Conservation (phyloP, 345 rosid species). For the Murraya paniculata region DNA sequence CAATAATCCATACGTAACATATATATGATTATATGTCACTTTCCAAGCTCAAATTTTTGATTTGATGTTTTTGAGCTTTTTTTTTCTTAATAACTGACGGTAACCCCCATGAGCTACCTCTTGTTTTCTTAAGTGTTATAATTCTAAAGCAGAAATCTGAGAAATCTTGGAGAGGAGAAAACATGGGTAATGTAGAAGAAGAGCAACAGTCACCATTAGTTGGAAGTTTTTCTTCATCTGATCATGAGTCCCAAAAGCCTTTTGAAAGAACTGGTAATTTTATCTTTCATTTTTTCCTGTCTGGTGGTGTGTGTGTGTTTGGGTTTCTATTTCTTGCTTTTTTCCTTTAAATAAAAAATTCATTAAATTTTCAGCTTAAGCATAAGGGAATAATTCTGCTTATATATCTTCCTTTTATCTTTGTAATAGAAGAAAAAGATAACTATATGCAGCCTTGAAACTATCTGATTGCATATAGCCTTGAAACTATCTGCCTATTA, state of each 20-base stretch:
- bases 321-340: background rate
- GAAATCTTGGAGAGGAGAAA: background rate
- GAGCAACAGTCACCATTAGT: conserved; percentile 25
- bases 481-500: too few species aligned
- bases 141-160: background rate
- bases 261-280: conserved; percentile 37
- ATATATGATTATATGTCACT: too few species aligned
- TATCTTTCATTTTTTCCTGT: background rate
- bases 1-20: too few species aligned
- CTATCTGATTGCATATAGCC: too few species aligned
- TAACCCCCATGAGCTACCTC: background rate
- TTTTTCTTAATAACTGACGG: background rate
- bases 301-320: background rate
- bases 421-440: background rate
- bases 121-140: background rate
- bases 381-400: background rate
- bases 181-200: conserved; percentile 15
- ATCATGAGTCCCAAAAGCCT: conserved; percentile 7
- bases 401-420: background rate
- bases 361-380: background rate
- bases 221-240: conserved; percentile 9
- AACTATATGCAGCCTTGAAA: background rate
- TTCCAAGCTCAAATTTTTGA: background rate
- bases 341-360: background rate
- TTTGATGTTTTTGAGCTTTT: background rate